Conservation (phyloP, 2,329 filamentous ascomycete genomes). For the Pseudogymnoascus sp. region DNA sequence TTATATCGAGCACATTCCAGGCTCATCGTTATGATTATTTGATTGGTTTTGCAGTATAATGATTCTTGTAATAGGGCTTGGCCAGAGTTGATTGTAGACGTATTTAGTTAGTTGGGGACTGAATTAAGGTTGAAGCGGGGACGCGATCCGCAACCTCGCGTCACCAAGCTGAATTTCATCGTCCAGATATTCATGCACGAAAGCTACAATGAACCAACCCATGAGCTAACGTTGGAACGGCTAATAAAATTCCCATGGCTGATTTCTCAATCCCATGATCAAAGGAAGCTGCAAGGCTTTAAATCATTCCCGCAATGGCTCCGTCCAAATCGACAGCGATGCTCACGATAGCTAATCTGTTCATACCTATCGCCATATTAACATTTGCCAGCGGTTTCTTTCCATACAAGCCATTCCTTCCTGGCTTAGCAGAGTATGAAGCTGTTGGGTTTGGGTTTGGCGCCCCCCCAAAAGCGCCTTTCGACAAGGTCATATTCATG, state of each 20-base stretch:
- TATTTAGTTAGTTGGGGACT: conserved; percentile 2
- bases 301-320: conserved; percentile 18
- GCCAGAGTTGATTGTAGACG: not conserved
- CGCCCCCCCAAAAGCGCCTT: conserved; percentile 55
- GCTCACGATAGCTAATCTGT: conserved; percentile 61
- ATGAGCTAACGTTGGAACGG: not conserved
- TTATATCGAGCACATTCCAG: not conserved
- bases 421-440: conserved; percentile 68
- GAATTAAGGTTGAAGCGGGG: conserved; percentile 5
- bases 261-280: not conserved
- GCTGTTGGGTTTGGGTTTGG: conserved; percentile 46
- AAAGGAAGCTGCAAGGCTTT: not conserved
- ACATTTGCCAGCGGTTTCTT: conserved; percentile 90
- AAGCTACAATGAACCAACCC: conserved; percentile 4
- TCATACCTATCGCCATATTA: conserved; percentile 66
- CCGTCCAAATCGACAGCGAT: conserved; percentile 21
- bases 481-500: conserved; percentile 93
- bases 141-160: conserved; percentile 3
- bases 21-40: not conserved
- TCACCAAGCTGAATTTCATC: not conserved
- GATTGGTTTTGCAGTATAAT: not conserved
- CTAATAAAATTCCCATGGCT: not conserved
- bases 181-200: not conserved
- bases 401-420: conserved; percentile 89
- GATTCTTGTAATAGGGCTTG: not conserved